Percentiles rank a stretch among this genome's conserved stretches.
These are phyloP conservation scores for Picochlorum sp. DNA, from an alignment of 139 green algal species.

Conservation along the genomic window DNA sequence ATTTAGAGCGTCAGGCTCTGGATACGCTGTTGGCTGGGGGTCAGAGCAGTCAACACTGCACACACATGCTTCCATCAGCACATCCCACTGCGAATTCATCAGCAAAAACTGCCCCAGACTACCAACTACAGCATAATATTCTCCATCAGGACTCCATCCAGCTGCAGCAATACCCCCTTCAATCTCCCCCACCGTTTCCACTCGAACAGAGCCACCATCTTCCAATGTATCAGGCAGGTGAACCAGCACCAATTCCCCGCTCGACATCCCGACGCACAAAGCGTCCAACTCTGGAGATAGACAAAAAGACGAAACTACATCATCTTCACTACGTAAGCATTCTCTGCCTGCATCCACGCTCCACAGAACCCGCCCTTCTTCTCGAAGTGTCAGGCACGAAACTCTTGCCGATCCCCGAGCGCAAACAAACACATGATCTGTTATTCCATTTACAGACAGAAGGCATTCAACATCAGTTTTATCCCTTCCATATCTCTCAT, in stretches of 20 bases:
- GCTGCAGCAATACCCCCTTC: slow-evolving; percentile 46
- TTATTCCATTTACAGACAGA: too few species aligned
- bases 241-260: slow-evolving; percentile 50
- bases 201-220: neutral
- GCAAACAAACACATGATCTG: too few species aligned
- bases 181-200: slow-evolving; percentile 48
- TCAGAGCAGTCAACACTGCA: neutral
- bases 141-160: slow-evolving; percentile 71
- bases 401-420: too few species aligned
- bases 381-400: too few species aligned
- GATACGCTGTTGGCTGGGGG: neutral
- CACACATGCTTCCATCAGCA: neutral
- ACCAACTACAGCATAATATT: slow-evolving; percentile 57
- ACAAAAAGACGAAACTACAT: slow-evolving; percentile 7
- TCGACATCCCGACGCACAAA: slow-evolving; percentile 32
- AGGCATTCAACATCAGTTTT: too few species aligned
- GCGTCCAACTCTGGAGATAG: slow-evolving; percentile 42
- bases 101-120: slow-evolving; percentile 49
- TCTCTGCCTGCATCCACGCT: too few species aligned
- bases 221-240: neutral
- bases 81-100: slow-evolving; percentile 43
- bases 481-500: too few species aligned
- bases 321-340: neutral
- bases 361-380: too few species aligned
- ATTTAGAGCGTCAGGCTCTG: neutral